phyloP scores from a whole-genome alignment of 768 basidiomycete genomes.

The Rhizopogon vulgaris region DNA sequence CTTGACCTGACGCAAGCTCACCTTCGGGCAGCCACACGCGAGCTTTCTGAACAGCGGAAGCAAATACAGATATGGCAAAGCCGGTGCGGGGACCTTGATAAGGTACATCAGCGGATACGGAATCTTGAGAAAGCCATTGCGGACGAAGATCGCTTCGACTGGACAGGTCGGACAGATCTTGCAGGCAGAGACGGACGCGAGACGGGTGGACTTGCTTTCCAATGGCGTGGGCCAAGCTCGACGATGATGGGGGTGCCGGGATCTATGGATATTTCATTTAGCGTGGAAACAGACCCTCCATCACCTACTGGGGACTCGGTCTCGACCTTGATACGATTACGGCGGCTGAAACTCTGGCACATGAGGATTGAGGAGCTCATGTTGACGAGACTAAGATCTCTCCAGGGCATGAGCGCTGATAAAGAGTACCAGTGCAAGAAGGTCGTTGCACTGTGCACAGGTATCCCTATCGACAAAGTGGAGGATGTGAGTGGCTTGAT shows the following conservation, averaged over 20 bases:
- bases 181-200: constrained; percentile 33
- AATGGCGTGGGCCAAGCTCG: constrained; percentile 58
- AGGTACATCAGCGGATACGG: constrained; percentile 69
- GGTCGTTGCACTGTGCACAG: constrained; percentile 85
- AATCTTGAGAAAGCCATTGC: constrained; percentile 77
- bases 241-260: constrained; percentile 62
- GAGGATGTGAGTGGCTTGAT: constrained; percentile 66
- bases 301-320: constrained; percentile 55
- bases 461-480: constrained; percentile 80
- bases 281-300: constrained; percentile 68
- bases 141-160: constrained; percentile 82
- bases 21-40: constrained; percentile 82
- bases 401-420: constrained; percentile 79
- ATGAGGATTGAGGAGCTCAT: constrained; percentile 70
- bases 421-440: constrained; percentile 90
- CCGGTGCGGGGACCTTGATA: constrained; percentile 73
- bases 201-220: constrained; percentile 51
- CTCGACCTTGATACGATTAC: constrained; percentile 60
- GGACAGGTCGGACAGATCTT: constrained; percentile 68
- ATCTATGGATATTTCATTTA: constrained; percentile 55
- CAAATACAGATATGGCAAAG: constrained; percentile 74
- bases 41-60: constrained; percentile 85
- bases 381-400: constrained; percentile 54
- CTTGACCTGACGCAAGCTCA: constrained; percentile 86
- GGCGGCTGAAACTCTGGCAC: constrained; percentile 82